phyloP scores from a whole-genome alignment of 345 rosid species.

The Orychophragmus violaceus region DNA sequence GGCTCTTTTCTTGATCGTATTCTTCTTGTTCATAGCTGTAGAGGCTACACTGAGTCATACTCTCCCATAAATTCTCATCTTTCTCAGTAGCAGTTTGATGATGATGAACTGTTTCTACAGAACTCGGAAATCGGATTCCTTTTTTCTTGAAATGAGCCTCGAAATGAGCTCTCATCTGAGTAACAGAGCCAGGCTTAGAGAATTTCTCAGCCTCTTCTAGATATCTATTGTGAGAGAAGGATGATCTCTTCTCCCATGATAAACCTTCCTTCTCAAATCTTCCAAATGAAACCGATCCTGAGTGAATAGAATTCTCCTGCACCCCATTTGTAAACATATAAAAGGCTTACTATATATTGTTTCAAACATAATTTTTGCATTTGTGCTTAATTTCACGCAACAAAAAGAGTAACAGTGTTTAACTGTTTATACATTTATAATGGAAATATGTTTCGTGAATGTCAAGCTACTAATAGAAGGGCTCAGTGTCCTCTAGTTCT shows the following conservation, averaged over 20 bases:
- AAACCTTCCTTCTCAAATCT: slow-evolving; percentile 72
- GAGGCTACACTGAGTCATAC: slow-evolving; percentile 5
- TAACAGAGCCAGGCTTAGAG: slow-evolving; percentile 76
- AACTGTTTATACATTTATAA: not conserved
- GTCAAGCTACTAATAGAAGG: not conserved
- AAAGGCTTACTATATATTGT: not conserved
- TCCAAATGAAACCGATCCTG: slow-evolving; percentile 88
- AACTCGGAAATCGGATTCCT: slow-evolving; percentile 41
- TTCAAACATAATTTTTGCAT: not conserved
- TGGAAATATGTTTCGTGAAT: not conserved
- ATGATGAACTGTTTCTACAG: slow-evolving; percentile 30
- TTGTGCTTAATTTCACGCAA: not conserved
- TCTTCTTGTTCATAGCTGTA: not conserved
- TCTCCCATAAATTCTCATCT: slow-evolving; percentile 27
- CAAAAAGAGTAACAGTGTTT: not conserved
- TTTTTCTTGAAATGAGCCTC: slow-evolving; percentile 83
- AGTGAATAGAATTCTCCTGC: slow-evolving; percentile 66
- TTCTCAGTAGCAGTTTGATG: slow-evolving; percentile 17
- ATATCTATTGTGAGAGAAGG: slow-evolving; percentile 79
- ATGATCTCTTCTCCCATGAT: slow-evolving; percentile 81
- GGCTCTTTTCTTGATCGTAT: slow-evolving; percentile 18
- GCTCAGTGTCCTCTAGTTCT: not conserved
- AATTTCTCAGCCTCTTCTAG: slow-evolving; percentile 82
- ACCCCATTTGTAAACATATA: slow-evolving; percentile 12
- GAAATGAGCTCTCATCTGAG: slow-evolving; percentile 73